Percentiles rank a stretch among this genome's conserved stretches.
Evolutionary conservation across 73 alveolate species (phyloP).

Genomic region (Paramecium biaurelia): DNA sequence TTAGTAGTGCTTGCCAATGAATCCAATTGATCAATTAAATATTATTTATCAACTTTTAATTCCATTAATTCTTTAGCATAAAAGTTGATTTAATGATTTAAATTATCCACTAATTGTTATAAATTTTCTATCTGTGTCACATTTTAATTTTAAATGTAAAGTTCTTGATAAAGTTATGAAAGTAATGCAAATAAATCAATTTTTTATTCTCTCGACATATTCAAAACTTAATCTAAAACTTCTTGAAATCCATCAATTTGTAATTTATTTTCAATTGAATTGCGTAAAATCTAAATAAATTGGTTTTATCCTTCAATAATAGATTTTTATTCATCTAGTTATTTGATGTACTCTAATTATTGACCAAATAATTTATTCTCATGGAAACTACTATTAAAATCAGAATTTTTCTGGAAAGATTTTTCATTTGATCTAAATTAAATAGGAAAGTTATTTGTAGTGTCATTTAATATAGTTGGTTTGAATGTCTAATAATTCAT

Average conservation of each 20-base stretch:
- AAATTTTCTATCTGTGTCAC: neutral
- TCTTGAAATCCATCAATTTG: neutral
- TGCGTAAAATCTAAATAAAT: conserved; percentile 10
- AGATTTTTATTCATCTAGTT: neutral
- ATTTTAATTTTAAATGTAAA: neutral
- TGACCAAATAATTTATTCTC: neutral
- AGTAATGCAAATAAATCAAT: conserved; percentile 27
- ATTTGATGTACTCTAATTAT: neutral
- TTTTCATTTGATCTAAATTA: neutral
- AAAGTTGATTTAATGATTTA: conserved; percentile 28
- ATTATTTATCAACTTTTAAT: conserved; percentile 18
- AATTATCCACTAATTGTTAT: neutral
- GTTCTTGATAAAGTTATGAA: conserved; percentile 11
- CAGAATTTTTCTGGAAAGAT: neutral
- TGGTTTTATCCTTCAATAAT: conserved; percentile 28
- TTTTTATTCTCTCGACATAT: conserved; percentile 51
- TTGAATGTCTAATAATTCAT: neutral
- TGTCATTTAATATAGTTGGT: neutral
- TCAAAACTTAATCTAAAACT: neutral
- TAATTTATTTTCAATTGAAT: neutral
- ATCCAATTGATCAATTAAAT: neutral
- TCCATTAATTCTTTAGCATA: conserved; percentile 23
- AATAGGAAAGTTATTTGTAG: neutral
- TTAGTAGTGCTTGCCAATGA: neutral
- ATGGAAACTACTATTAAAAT: neutral